Conservation (phyloP, 2,329 filamentous ascomycete genomes). For the Claviceps fusiformis region DNA sequence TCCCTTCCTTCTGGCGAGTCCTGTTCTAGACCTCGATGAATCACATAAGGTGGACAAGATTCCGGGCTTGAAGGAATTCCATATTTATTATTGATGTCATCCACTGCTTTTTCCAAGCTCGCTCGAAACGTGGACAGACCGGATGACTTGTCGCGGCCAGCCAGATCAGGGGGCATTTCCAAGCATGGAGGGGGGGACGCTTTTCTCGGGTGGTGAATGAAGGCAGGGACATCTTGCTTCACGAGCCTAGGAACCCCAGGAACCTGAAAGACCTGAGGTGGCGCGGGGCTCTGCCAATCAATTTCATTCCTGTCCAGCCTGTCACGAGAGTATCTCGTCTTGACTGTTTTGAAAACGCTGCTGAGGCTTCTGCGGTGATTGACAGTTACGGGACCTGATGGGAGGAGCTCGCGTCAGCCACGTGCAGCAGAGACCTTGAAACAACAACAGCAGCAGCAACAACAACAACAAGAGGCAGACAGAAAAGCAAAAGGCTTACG, state of each 20-base stretch:
- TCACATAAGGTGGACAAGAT: not conserved
- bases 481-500: not conserved
- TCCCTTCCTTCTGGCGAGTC: not conserved
- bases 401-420: not conserved
- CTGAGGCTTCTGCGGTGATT: slow-evolving; percentile 16
- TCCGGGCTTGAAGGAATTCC: slow-evolving; percentile 7
- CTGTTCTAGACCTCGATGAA: not conserved
- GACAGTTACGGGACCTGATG: slow-evolving; percentile 3
- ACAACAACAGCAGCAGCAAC: not conserved
- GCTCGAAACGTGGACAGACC: slow-evolving; percentile 15
- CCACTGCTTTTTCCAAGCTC: slow-evolving; percentile 17
- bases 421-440: not conserved
- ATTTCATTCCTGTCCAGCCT: slow-evolving; percentile 7
- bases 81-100: slow-evolving; percentile 17
- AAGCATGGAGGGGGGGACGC: slow-evolving; percentile 14
- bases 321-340: slow-evolving; percentile 14
- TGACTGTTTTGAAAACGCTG: slow-evolving; percentile 17
- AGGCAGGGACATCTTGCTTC: not conserved
- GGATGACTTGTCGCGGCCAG: slow-evolving; percentile 9
- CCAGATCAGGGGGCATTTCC: slow-evolving; percentile 15
- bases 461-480: not conserved
- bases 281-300: not conserved
- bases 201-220: not conserved
- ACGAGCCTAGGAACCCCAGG: not conserved
- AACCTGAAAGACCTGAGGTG: not conserved